Evolutionary conservation across 768 basidiomycete species (phyloP), one percentile per base, ranked within the genome.

Genomic region (Pleurotus sapidus): DNA sequence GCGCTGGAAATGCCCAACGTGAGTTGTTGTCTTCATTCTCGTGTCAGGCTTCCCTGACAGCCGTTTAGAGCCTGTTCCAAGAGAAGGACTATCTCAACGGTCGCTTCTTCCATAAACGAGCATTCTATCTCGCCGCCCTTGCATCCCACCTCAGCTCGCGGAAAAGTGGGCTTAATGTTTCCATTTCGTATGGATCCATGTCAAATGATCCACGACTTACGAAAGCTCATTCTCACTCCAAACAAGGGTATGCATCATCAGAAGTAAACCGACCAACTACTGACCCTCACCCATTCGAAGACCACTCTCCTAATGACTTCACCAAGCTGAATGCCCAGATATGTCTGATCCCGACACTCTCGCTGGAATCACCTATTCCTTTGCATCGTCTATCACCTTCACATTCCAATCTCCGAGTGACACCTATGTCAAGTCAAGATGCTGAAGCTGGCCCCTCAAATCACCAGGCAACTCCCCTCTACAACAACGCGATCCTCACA

Each of bases 11-110:
- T 97, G 92, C 93, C 94, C 8, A 69, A 83, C 39, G 93, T 92
- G 65, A 63, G 86, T 77, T 17, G 49, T 40, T 8, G 45, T n/a
- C 9, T 23, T 24, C 25, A 14, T 55, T 6, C 8, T 14, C 17
- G 12, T 5, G 47, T 53, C 50, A 58, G 57, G 53, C 7, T 20
- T 12, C 11, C 53, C 60, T 68, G 27, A 70, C 27, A 8, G 57
- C 38, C 39, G 17, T n/a, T 56, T 55, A 91, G 89, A 69, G 63
- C 47, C 75, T 97, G n/a, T 95, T 98, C 65, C 93, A 96, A 74
- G 93, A 95, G 65, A 99, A 98, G 68, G 95, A 98, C 67, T 92
- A 93, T 61, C 76, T 94, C 57, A 88, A 95, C 66, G 83, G 86
- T 6, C 84, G 97, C 9, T 94, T 89, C 69, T 95, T 96, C 68